Evolutionary conservation across 345 rosid genomes (phyloP).

Genomic region (Eucalyptus viminalis): DNA sequence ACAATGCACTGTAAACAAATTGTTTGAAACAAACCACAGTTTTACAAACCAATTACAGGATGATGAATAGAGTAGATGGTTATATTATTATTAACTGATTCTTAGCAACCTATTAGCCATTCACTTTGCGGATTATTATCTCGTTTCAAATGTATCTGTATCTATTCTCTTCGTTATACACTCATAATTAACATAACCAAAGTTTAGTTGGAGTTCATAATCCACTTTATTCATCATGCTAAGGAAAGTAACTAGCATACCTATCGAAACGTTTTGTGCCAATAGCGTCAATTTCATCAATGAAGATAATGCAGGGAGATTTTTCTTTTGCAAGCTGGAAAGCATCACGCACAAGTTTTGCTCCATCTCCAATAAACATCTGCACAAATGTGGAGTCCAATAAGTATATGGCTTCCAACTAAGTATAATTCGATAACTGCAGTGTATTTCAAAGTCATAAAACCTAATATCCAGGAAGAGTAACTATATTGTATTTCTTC

Average conservation of each 20-base stretch:
- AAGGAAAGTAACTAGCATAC: constrained; percentile 10
- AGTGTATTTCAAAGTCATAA: neutral
- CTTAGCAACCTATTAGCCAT: neutral
- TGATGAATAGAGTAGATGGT: neutral
- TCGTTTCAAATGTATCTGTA: neutral
- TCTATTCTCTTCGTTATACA: neutral
- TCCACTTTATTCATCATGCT: neutral
- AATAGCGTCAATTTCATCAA: constrained; percentile 97
- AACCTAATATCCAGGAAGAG: neutral
- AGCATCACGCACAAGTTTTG: constrained; percentile 99
- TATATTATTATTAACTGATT: neutral
- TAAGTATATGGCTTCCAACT: neutral
- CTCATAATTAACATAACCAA: neutral
- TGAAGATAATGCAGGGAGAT: constrained; percentile 98
- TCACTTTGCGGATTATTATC: neutral
- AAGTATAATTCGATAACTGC: neutral
- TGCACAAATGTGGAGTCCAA: constrained; percentile 6
- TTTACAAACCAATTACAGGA: neutral
- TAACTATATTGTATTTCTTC: neutral
- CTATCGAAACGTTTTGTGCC: constrained; percentile 99
- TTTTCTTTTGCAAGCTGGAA: constrained; percentile 99
- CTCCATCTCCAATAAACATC: constrained; percentile 99
- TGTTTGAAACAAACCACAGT: neutral
- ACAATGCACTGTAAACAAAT: neutral
- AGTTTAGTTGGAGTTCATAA: neutral